Evolutionary conservation across 176 grass and related monocot species (phyloP).

Genomic region (Avena insularis): DNA sequence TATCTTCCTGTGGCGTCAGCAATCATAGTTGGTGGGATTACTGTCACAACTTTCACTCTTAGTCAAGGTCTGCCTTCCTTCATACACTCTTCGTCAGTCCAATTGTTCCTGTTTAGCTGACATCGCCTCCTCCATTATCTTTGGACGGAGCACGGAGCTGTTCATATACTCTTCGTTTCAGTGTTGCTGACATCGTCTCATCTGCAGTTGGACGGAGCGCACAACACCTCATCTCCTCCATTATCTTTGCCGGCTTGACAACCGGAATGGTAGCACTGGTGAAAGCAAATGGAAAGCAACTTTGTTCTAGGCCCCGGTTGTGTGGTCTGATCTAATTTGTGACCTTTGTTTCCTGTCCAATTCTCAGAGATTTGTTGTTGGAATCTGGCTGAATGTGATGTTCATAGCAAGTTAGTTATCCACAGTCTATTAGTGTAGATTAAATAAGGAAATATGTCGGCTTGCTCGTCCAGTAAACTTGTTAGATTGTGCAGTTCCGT

Average conservation of each 20-base stretch:
- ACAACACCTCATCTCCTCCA: constrained; percentile 64
- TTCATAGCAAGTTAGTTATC: constrained; percentile 1
- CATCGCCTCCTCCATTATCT: constrained; percentile 7
- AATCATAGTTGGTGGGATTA: constrained; percentile 87
- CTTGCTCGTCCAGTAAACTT: neutral
- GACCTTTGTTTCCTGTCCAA: neutral
- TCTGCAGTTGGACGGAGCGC: constrained; percentile 59
- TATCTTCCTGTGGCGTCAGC: constrained; percentile 90
- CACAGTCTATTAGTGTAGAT: constrained; percentile 26
- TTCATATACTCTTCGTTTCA: neutral
- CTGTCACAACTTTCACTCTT: constrained; percentile 79
- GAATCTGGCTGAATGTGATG: neutral
- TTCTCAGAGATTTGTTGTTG: constrained; percentile 3
- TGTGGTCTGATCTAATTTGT: constrained; percentile 67
- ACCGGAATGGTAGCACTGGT: constrained; percentile 80
- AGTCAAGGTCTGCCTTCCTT: constrained; percentile 74
- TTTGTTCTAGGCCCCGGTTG: constrained; percentile 90
- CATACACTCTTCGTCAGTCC: neutral
- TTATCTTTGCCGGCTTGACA: constrained; percentile 76
- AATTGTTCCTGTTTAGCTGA: neutral
- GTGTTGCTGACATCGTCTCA: constrained; percentile 9
- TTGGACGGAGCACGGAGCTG: constrained; percentile 39
- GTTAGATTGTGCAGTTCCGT: neutral
- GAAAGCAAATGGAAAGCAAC: constrained; percentile 94
- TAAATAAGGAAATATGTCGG: constrained; percentile 19